These are phyloP conservation scores for Fusarium fujikuroi DNA, from an alignment of 2,329 filamentous ascomycete species.

Conservation along the genomic window DNA sequence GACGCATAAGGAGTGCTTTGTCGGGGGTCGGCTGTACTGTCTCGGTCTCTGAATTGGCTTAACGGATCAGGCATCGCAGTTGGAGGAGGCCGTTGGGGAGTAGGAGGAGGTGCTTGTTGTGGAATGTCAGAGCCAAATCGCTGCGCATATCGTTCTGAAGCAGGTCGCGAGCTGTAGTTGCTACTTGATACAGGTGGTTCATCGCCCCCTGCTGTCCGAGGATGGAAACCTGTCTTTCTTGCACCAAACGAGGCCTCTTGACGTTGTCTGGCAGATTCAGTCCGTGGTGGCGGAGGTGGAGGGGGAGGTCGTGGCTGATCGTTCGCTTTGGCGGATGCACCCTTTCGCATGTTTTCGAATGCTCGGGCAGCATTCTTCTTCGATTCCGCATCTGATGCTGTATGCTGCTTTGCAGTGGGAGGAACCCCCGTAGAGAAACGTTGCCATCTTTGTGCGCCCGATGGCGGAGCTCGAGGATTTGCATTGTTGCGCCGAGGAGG, in stretches of 20 bases:
- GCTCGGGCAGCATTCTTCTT: constrained; percentile 56
- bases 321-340: constrained; percentile 42
- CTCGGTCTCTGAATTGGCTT: constrained; percentile 56
- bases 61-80: constrained; percentile 58
- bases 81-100: constrained; percentile 32
- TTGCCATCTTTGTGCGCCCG: constrained; percentile 59
- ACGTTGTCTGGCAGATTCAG: constrained; percentile 64
- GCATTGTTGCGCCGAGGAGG: constrained; percentile 56
- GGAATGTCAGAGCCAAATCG: constrained; percentile 18
- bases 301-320: constrained; percentile 47
- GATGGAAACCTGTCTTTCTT: constrained; percentile 61
- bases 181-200: constrained; percentile 62
- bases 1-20: constrained; percentile 68
- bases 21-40: constrained; percentile 58
- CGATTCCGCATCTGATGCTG: constrained; percentile 49
- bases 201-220: constrained; percentile 62
- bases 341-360: constrained; percentile 58
- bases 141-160: constrained; percentile 39
- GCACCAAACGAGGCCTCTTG: constrained; percentile 66
- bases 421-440: constrained; percentile 56
- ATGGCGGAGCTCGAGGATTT: constrained; percentile 33
- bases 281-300: constrained; percentile 57
- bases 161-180: constrained; percentile 59
- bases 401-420: constrained; percentile 55
- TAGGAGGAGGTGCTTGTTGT: constrained; percentile 25